Conservation (phyloP, 176 grass and related monocot genomes). For the Rhynchospora breviuscula region DNA sequence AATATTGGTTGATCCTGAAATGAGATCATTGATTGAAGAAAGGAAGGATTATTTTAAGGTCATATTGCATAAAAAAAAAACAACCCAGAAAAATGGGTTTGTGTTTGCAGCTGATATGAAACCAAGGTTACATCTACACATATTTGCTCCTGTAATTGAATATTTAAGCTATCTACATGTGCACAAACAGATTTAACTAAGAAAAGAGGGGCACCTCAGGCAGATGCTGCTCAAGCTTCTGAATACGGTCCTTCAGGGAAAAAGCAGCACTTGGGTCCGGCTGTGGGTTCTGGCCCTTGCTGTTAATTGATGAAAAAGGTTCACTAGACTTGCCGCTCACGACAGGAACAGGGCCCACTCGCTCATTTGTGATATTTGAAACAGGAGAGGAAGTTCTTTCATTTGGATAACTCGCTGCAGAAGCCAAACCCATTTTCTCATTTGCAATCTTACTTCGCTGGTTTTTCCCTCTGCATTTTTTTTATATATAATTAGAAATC, state of each 20-base stretch:
- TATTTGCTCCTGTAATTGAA: neutral
- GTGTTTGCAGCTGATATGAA: neutral
- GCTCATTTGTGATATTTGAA: neutral
- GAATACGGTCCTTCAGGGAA: conserved; percentile 51
- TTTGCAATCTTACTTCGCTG: conserved; percentile 41
- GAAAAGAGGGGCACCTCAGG: conserved; percentile 42
- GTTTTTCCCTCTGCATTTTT: conserved; percentile 52
- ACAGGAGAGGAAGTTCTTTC: conserved; percentile 2
- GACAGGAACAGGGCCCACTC: neutral
- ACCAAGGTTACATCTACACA: too few species aligned
- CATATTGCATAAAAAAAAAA: neutral
- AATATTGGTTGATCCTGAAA: conserved; percentile 11
- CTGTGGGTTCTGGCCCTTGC: conserved; percentile 39
- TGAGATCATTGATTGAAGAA: neutral
- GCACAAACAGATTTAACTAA: neutral
- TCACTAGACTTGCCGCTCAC: neutral
- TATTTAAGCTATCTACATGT: neutral
- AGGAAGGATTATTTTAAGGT: neutral
- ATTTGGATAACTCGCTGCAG: conserved; percentile 5
- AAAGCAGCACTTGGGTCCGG: conserved; percentile 38
- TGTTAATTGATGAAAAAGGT: conserved; percentile 2
- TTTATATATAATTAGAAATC: conserved; percentile 19
- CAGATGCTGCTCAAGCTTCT: conserved; percentile 46
- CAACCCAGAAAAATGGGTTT: neutral
- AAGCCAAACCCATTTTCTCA: neutral